Conservation (phyloP, 305 asterid species). For the Ajuga reptans region DNA sequence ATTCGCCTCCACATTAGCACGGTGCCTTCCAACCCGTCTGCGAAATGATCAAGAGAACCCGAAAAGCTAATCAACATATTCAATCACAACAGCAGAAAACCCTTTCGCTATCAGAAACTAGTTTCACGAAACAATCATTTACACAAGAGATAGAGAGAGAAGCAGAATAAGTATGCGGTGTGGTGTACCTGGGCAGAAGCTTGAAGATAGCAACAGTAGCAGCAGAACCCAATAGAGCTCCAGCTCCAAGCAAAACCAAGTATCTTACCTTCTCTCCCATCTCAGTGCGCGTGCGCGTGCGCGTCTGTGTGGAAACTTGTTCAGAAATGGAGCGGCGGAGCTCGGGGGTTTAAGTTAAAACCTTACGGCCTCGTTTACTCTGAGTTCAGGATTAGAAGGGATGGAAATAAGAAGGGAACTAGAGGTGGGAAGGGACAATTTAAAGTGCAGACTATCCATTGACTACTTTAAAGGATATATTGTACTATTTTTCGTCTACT, state of each 20-base stretch:
- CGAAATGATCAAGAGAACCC: slow-evolving; percentile 12
- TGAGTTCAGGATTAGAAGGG: too few species aligned
- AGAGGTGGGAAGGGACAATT: too few species aligned
- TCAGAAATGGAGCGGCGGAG: neutral
- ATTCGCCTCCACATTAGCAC: slow-evolving; percentile 19
- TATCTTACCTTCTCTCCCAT: slow-evolving; percentile 61
- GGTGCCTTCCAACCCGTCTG: slow-evolving; percentile 30
- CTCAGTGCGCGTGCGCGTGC: slow-evolving; percentile 19
- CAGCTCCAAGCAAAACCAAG: slow-evolving; percentile 54
- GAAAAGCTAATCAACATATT: neutral
- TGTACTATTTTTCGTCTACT: too few species aligned
- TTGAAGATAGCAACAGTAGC: slow-evolving; percentile 60
- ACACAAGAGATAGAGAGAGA: neutral
- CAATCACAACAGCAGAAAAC: neutral
- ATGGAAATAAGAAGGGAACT: too few species aligned
- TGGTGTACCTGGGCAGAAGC: slow-evolving; percentile 41
- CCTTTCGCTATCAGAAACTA: neutral
- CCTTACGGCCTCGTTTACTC: too few species aligned
- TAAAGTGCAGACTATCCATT: too few species aligned
- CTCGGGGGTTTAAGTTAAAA: neutral
- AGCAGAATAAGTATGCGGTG: neutral
- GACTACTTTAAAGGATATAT: too few species aligned
- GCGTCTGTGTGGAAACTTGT: neutral
- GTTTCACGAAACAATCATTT: neutral
- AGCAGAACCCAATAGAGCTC: slow-evolving; percentile 69